Evolutionary conservation across 169 alveolate species (phyloP), one percentile per base, ranked within the genome.

Genomic region (Plasmodium blacklocki): DNA sequence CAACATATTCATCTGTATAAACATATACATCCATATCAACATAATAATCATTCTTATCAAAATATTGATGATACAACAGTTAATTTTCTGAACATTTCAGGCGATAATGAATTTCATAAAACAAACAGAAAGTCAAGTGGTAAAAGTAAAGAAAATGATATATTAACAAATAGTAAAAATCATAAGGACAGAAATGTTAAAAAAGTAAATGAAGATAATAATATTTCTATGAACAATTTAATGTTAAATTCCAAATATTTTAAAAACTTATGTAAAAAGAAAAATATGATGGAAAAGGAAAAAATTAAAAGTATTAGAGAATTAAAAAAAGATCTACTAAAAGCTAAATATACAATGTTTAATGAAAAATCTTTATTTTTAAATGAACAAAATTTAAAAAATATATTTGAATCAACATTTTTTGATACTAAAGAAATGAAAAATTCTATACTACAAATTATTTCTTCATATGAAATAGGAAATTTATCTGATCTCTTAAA

Each of bases 381-480:
- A 19, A 83, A 63, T 70, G 91, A 83, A 9, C 12, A 43, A 32
- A 83, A 67, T 50, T 83, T 83, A 52, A 83, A 23, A 19, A 83
- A 83, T 23, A 83, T 83, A 18, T 83, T 83, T 60, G 91, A 83
- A 68, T 83, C 91, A 2, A 68, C 73, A 19, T 83, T 83, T 60
- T 83, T 83, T 73, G 91, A 83, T 67, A 68, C 91, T 2, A 59
- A 67, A 56, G 66, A 68, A 68, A 83, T 83, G 83, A 83, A 83
- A 58, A 70, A 83, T 32, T 49, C 85, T 12, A 83, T 83, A 15
- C 68, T 83, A n/a, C 52, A 67, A 26, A 83, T 83, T n/a, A 83
- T 83, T 74, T 83, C 91, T 43, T 29, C 73, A 11, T 83, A 67
- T 54, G 91, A 83, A 63, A 83, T 83, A 68, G 91, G 72, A 18